Conservation (phyloP, 2,329 filamentous ascomycete genomes). For the Xylaria sp. region DNA sequence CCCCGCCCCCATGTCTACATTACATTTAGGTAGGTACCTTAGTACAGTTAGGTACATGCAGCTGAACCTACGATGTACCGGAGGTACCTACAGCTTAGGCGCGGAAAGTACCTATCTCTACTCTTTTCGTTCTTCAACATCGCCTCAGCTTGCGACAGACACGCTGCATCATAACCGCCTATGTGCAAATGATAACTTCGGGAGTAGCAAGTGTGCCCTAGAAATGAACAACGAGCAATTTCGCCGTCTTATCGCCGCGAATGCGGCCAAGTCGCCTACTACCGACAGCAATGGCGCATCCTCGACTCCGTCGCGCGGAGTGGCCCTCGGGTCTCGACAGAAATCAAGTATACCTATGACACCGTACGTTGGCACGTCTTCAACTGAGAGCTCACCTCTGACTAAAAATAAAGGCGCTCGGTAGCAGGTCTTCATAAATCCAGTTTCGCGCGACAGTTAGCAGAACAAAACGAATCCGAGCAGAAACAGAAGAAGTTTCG, state of each 20-base stretch:
- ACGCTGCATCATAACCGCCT: not conserved
- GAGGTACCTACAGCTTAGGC: not conserved
- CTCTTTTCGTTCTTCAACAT: not conserved
- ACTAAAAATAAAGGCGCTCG: constrained; percentile 65
- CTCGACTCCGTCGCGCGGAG: constrained; percentile 51
- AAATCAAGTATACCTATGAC: constrained; percentile 92
- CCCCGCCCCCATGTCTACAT: not conserved
- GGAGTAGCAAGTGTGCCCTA: not conserved
- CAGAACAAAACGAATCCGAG: constrained; percentile 71
- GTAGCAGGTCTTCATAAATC: constrained; percentile 65
- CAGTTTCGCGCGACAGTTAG: constrained; percentile 86
- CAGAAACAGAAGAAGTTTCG: constrained; percentile 78
- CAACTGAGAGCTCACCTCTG: constrained; percentile 29
- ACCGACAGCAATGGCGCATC: constrained; percentile 60
- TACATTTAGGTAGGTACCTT: not conserved
- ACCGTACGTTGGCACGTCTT: constrained; percentile 68
- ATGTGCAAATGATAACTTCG: no score
- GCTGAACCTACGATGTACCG: not conserved
- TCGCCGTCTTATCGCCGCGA: constrained; percentile 76
- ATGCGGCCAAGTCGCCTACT: constrained; percentile 55
- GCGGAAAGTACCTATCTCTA: not conserved
- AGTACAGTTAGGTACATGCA: not conserved
- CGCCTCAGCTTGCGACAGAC: not conserved
- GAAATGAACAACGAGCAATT: constrained; percentile 97
- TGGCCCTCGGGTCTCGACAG: constrained; percentile 78